phyloP scores from a whole-genome alignment of 106 monocot genomes.

The Platanthera zijinensis region DNA sequence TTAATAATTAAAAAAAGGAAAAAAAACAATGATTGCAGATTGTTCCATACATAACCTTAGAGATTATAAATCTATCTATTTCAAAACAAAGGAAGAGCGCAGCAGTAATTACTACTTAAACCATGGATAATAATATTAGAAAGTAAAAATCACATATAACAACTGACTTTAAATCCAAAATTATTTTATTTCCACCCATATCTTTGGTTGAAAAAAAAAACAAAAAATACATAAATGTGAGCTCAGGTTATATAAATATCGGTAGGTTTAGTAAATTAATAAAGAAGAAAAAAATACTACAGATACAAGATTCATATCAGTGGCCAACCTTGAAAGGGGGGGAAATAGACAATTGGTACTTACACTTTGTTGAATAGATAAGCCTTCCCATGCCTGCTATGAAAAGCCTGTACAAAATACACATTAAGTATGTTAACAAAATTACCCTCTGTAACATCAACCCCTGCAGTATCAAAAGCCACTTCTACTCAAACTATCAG shows the following conservation, averaged over 20 bases:
- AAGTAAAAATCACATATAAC: background rate
- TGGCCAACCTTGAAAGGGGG: background rate
- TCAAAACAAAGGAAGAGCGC: background rate
- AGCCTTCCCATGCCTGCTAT: conserved; percentile 70
- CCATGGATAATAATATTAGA: background rate
- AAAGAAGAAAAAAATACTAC: background rate
- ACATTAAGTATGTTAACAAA: background rate
- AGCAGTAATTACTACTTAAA: background rate
- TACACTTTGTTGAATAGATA: conserved; percentile 74
- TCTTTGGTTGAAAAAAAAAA: background rate
- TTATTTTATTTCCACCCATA: background rate
- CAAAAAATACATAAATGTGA: background rate
- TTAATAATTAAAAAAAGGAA: background rate
- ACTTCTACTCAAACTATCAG: background rate
- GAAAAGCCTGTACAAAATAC: conserved; percentile 44
- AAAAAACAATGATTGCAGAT: background rate
- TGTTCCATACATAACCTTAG: background rate
- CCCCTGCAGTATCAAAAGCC: background rate
- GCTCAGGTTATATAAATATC: background rate
- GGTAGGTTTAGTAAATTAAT: background rate
- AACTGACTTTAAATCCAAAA: background rate
- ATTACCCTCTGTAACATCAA: background rate
- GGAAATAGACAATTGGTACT: conserved; percentile 7
- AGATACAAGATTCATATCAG: background rate
- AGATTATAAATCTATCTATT: too few species aligned